Percentiles rank a stretch among this genome's conserved stretches.
These are phyloP conservation scores for Sporisorium reilianum DNA, from an alignment of 1,284 basidiomycete species.

Conservation along the genomic window DNA sequence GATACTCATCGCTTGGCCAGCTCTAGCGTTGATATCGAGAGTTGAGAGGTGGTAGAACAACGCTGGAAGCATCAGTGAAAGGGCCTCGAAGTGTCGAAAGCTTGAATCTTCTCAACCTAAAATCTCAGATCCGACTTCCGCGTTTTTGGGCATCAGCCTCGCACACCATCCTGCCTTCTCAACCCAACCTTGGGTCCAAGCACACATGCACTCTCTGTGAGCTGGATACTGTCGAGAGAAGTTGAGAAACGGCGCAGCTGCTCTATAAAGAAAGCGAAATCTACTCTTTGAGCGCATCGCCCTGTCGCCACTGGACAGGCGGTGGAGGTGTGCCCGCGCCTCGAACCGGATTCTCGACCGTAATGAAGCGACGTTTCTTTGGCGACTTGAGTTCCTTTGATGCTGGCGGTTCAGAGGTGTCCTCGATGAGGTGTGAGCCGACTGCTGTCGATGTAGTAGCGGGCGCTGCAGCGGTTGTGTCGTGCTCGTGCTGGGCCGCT, in stretches of 20 bases:
- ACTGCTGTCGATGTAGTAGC: background rate
- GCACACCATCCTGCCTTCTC: background rate
- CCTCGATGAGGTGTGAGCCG: constrained; percentile 23
- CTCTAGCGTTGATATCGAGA: background rate
- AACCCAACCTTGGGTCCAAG: background rate
- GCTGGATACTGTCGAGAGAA: background rate
- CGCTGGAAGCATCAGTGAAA: background rate
- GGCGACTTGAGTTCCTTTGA: constrained; percentile 11
- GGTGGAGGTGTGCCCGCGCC: constrained; percentile 34
- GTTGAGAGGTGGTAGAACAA: background rate
- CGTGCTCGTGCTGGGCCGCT: background rate
- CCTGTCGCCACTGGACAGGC: constrained; percentile 46
- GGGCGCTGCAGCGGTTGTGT: background rate
- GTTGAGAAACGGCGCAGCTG: background rate
- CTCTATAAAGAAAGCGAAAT: background rate
- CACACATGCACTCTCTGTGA: background rate
- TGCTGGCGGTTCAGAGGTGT: background rate
- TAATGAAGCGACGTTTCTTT: constrained; percentile 29
- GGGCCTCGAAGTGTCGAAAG: background rate
- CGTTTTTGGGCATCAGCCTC: constrained; percentile 4
- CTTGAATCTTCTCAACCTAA: constrained; percentile 20
- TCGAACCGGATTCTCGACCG: constrained; percentile 44
- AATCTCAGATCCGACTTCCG: constrained; percentile 29
- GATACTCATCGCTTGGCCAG: constrained; percentile 10
- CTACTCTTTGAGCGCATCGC: constrained; percentile 3